Evolutionary conservation across 176 grass and related monocot species (phyloP).

Genomic region (Metroxylon sagu): DNA sequence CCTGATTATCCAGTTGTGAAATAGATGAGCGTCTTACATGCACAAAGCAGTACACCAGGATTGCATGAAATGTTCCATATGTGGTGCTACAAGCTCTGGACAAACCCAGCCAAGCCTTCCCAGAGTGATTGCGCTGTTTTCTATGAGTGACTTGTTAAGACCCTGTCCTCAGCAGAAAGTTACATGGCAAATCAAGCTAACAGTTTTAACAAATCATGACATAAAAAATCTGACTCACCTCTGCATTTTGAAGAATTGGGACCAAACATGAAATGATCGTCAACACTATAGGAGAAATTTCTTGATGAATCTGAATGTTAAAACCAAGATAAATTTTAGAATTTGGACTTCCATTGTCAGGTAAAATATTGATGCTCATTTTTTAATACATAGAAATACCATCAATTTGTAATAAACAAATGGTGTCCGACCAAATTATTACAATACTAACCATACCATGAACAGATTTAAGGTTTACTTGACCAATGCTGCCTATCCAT

Average conservation of each 20-base stretch:
- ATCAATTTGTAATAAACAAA: too few relatives aligned
- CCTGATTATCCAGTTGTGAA: not conserved
- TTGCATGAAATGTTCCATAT: constrained; percentile 93
- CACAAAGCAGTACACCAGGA: constrained; percentile 82
- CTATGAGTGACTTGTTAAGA: constrained; percentile 79
- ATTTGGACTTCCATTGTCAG: too few relatives aligned
- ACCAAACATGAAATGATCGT: constrained; percentile 63
- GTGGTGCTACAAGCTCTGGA: constrained; percentile 80
- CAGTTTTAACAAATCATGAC: constrained; percentile 6
- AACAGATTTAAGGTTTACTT: too few relatives aligned
- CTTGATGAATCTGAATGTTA: constrained; percentile 60
- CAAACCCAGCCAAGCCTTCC: constrained; percentile 96
- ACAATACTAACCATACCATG: too few relatives aligned
- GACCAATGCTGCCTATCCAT: too few relatives aligned
- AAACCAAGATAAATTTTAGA: not conserved
- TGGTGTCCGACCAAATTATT: too few relatives aligned
- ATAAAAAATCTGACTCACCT: constrained; percentile 32
- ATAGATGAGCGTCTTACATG: constrained; percentile 43
- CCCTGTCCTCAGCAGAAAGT: constrained; percentile 31
- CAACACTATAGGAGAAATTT: constrained; percentile 74
- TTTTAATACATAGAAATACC: too few relatives aligned
- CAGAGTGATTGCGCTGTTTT: constrained; percentile 94
- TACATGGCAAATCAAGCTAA: constrained; percentile 11
- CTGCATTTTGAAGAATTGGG: constrained; percentile 59
- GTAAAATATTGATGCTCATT: too few relatives aligned